Evolutionary conservation across 306 rosid species (phyloP).

Genomic region (Quercus aquifolioides): DNA sequence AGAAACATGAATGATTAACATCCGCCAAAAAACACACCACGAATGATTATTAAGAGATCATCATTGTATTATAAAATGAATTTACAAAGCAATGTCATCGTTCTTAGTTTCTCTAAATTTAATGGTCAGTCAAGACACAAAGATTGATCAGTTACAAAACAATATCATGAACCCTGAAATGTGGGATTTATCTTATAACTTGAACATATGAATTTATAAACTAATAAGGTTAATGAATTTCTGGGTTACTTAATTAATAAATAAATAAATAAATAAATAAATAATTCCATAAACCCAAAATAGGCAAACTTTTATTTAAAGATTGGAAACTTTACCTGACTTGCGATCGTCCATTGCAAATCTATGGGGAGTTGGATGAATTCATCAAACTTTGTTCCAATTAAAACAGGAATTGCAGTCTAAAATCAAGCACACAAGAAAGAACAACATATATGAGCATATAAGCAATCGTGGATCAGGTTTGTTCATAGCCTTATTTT

Average conservation of each 20-base stretch:
- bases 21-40: too few species aligned
- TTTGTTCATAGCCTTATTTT: background rate
- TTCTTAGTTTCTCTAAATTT: background rate
- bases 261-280: background rate
- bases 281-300: background rate
- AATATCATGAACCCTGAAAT: background rate
- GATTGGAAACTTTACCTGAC: slow-evolving; percentile 50
- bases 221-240: background rate
- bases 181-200: background rate
- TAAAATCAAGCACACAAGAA: slow-evolving; percentile 18
- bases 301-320: background rate
- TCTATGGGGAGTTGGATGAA: slow-evolving; percentile 97
- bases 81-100: background rate
- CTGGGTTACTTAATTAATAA: background rate
- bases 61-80: too few species aligned
- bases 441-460: background rate
- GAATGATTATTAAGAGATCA: background rate
- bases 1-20: background rate
- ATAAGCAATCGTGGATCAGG: background rate
- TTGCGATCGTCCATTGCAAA: slow-evolving; percentile 94
- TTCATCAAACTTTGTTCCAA: slow-evolving; percentile 95
- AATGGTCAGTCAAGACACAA: background rate
- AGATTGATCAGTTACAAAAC: background rate
- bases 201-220: background rate
- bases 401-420: slow-evolving; percentile 87